Percentiles rank a stretch among this genome's conserved stretches.
These are phyloP conservation scores for Nannizziopsis arthrosporioides DNA, from an alignment of 2,329 filamentous ascomycete genomes.

Conservation along the genomic window DNA sequence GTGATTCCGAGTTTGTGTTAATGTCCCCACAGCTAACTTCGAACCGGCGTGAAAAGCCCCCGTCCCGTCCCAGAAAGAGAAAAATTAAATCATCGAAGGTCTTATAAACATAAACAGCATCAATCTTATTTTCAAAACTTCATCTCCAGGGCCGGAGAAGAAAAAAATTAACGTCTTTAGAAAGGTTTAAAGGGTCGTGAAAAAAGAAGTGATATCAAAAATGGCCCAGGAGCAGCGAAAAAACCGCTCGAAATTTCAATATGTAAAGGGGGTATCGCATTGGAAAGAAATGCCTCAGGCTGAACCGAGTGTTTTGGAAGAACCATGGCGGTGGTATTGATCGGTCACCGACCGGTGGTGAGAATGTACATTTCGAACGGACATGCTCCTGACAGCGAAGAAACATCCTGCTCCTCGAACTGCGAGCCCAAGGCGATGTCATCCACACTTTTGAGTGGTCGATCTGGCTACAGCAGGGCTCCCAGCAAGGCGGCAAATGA, in stretches of 20 bases:
- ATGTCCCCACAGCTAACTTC: not conserved
- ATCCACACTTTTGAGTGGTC: constrained; percentile 1
- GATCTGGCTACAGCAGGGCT: constrained; percentile 22
- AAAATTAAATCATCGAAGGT: constrained; percentile 5
- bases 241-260: not conserved
- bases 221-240: constrained; percentile 4
- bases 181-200: not conserved
- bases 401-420: not conserved
- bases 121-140: constrained; percentile 6
- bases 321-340: not conserved
- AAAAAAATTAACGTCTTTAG: not conserved
- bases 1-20: not conserved
- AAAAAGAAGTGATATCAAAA: constrained; percentile 9
- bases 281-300: constrained; percentile 5
- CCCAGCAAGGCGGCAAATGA: constrained; percentile 30
- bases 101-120: constrained; percentile 9
- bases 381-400: not conserved
- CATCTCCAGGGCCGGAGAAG: not conserved
- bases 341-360: not conserved
- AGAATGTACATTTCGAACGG: constrained; percentile 3
- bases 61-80: not conserved
- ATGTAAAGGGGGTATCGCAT: constrained; percentile 8
- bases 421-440: not conserved
- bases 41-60: constrained; percentile 3
- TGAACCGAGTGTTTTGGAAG: not conserved